A percentile compares a stretch with the other conserved stretches of the same genome.
Evolutionary conservation across 345 rosid genomes (phyloP).

Genomic region (Adansonia digitata): DNA sequence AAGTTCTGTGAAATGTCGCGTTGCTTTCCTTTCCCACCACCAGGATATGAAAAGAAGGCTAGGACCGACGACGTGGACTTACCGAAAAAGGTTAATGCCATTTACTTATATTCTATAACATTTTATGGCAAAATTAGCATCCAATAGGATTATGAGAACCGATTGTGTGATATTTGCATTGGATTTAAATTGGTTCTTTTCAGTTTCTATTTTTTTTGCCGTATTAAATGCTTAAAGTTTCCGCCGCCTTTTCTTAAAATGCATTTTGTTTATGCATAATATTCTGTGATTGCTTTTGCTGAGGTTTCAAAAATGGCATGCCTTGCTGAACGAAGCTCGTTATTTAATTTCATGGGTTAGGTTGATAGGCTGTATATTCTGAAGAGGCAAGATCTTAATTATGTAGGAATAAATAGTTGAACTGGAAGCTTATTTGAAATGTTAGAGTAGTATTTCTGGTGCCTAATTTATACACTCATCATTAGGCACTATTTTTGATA

Average conservation of each 20-base stretch:
- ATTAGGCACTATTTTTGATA: neutral
- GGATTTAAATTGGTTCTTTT: neutral
- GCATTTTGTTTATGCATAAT: neutral
- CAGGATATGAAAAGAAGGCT: conserved; percentile 91
- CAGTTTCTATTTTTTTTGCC: neutral
- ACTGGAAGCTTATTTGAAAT: neutral
- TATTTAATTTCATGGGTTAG: neutral
- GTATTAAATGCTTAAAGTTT: conserved; percentile 2
- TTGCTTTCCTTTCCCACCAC: conserved; percentile 98
- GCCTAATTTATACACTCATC: neutral
- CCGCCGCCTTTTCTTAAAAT: neutral
- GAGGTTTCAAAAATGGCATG: neutral
- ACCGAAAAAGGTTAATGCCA: conserved; percentile 56
- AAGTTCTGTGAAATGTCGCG: conserved; percentile 81
- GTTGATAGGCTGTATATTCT: neutral
- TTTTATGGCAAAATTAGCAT: neutral
- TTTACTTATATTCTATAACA: conserved; percentile 7
- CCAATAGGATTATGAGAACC: conserved; percentile 1
- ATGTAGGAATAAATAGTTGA: conserved; percentile 2
- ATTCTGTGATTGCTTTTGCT: neutral
- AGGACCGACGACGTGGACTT: conserved; percentile 47
- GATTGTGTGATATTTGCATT: neutral
- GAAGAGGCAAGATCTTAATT: neutral
- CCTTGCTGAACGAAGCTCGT: neutral
- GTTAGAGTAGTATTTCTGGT: neutral